Evolutionary conservation across 1,284 basidiomycete species (phyloP), one percentile per base, ranked within the genome.

Genomic region (Mycena citricolor): DNA sequence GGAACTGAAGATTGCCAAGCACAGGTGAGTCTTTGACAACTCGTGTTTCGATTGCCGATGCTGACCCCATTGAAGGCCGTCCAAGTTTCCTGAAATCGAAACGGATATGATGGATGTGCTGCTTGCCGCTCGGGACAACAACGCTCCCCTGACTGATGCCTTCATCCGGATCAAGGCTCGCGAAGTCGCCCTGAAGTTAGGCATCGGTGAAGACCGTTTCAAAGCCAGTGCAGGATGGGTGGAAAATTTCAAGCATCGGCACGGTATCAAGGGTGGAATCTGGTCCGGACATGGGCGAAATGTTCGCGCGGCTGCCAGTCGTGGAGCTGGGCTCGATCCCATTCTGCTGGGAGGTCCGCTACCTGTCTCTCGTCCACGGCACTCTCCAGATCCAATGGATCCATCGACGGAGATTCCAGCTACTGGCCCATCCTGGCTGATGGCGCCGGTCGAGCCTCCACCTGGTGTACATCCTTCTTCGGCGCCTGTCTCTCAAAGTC

Each of bases 221-320:
- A 94, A 93, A 66, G 91, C 89, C 19, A 90, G 85, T 54, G 81
- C 85, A 14, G 90, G 90, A 4, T 94, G 91, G 91, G 76, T 94
- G 44, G 90, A 94, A 59, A 91, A 90, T 63, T 94, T 93, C 73
- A 93, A 93, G 65, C 76, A 82, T 54, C 81, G 91, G 29, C 77
- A 85, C 57, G 77, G 77, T 40, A 86, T 92, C 47, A 73, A 77
- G 24, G 78, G 78, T 21, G 85, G 84, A 0, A 70, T 77, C 16
- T 86, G 77, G 74, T 61, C 67, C 19, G 76, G 76, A 22, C 56
- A 64, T 35, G 64, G 57, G 44, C 39, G 43, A 16, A 52, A 52
- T 25, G 42, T 34, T 5, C 39, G 46, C 22, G 40, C 43, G 16
- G 47, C 47, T n/a, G 47, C n/a, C n/a, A n/a, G n/a, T n/a, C n/a